Base-by-base conservation (phyloP, 2,329 filamentous ascomycete genomes). In the Hirsutella rhossiliensis region DNA sequence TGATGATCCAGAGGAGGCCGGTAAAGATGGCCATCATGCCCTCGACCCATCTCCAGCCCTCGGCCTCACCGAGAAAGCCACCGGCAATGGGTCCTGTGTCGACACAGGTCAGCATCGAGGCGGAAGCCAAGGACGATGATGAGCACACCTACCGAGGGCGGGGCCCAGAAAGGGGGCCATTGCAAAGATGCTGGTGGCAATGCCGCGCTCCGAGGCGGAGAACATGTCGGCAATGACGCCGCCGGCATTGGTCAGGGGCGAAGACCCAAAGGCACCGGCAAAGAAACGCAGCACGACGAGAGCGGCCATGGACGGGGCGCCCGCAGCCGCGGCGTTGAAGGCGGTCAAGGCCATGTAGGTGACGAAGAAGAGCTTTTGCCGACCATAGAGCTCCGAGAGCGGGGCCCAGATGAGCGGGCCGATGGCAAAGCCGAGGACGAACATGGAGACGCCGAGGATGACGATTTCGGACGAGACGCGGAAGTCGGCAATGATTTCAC, bases 281-380 rank as follows among this genome's bases (percentile, higher is more conserved):
- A 86, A 73, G 62, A 85, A 85, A n/a, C 82, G 75, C 34, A 84
- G 66, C n/a, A 83, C 69, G 29, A 86, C 62, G 3, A 87, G 63
- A 1, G 75, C 73, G 40, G 65, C 65, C 47, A 81, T 76, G 50
- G 73, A 78, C 45, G 74, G 63, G 0, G 73, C 64, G 9, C 72
- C 79, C 2, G 76, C 73, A 17, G 68, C 69, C 5, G 69, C 80
- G 19, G 72, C 76, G 51, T 76, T 81, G 56, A 85, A 84, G 1
- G 70, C 71, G 2, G 74, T 73, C 46, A 83, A 68, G 12, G 67
- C 65, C 43, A 70, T 59, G 52, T 80, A 80, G 4, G 76, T 79
- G 44, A 67, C 59, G 50, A 76, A 69, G 55, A 82, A 80, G 17
- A 83, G 67, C 36, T 72, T 58, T 53, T 82, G 72, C 8, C 76